phyloP scores from a whole-genome alignment of 768 basidiomycete species.

The Pulveroboletus frians region DNA sequence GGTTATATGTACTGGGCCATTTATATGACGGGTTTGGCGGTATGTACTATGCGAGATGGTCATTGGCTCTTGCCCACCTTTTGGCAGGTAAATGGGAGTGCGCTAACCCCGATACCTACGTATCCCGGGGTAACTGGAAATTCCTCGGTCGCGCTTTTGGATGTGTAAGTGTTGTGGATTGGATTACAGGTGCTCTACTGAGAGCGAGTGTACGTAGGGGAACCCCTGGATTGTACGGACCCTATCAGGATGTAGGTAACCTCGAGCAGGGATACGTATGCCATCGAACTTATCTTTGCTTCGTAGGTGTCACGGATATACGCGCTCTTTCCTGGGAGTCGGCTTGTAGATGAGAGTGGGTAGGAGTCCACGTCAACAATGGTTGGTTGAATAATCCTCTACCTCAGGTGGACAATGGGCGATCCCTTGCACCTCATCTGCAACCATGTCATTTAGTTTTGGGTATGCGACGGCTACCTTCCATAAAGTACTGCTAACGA shows the following conservation, averaged over 20 bases:
- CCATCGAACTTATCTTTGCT: slow-evolving; percentile 1
- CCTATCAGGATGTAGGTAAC: slow-evolving; percentile 64
- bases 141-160: slow-evolving; percentile 62
- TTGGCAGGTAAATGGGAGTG: slow-evolving; percentile 51
- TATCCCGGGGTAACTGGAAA: slow-evolving; percentile 54
- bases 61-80: slow-evolving; percentile 1
- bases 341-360: slow-evolving; percentile 62
- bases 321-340: slow-evolving; percentile 52
- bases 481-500: neutral
- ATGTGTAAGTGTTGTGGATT: slow-evolving; percentile 49
- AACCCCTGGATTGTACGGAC: slow-evolving; percentile 65
- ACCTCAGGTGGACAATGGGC: slow-evolving; percentile 66
- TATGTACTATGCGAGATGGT: slow-evolving; percentile 22
- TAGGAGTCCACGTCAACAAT: neutral
- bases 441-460: slow-evolving; percentile 61
- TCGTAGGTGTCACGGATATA: slow-evolving; percentile 63
- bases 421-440: slow-evolving; percentile 60
- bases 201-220: slow-evolving; percentile 42
- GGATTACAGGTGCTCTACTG: neutral
- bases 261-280: neutral
- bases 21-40: slow-evolving; percentile 50
- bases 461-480: slow-evolving; percentile 41
- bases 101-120: slow-evolving; percentile 52
- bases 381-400: slow-evolving; percentile 12
- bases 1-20: slow-evolving; percentile 78